Conservation (phyloP, 2,329 filamentous ascomycete genomes). For the Fusarium nodosum region DNA sequence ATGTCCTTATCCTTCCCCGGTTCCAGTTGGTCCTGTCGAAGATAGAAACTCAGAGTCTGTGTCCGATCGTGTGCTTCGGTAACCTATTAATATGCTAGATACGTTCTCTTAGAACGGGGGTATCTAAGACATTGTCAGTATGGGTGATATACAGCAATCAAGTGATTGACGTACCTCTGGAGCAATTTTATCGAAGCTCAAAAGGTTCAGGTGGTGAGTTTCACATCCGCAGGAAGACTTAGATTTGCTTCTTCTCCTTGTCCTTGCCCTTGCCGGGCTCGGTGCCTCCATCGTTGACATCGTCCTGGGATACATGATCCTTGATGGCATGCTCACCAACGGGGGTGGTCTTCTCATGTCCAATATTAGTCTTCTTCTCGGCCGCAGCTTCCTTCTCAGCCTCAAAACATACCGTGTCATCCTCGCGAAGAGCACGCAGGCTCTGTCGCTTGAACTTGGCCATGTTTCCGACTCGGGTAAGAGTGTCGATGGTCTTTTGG, state of each 20-base stretch:
- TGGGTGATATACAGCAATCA: not conserved
- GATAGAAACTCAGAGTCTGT: not conserved
- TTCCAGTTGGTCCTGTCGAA: not conserved
- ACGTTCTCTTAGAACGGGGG: not conserved
- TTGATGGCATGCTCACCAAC: not conserved
- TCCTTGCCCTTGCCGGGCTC: not conserved
- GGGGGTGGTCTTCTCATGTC: not conserved
- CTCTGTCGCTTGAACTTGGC: slow-evolving; percentile 39
- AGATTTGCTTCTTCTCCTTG: slow-evolving; percentile 19
- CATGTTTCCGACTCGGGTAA: slow-evolving; percentile 31
- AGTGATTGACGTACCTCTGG: not conserved
- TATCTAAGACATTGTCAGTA: slow-evolving; percentile 8
- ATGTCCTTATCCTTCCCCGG: not conserved
- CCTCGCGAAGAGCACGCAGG: not conserved
- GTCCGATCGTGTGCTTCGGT: slow-evolving; percentile 7
- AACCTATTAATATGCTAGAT: not conserved
- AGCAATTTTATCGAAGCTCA: slow-evolving; percentile 2
- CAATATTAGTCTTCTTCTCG: slow-evolving; percentile 1
- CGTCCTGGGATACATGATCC: not conserved
- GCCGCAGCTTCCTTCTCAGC: slow-evolving; percentile 6
- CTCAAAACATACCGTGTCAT: not conserved
- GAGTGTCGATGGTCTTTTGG: slow-evolving; percentile 43
- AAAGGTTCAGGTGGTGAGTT: slow-evolving; percentile 2
- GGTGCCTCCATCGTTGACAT: not conserved
- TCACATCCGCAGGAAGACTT: not conserved